A percentile compares a stretch with the other conserved stretches of the same genome.
Conservation (phyloP, 108 stramenopile species). For the Skeletonema marinoi region DNA sequence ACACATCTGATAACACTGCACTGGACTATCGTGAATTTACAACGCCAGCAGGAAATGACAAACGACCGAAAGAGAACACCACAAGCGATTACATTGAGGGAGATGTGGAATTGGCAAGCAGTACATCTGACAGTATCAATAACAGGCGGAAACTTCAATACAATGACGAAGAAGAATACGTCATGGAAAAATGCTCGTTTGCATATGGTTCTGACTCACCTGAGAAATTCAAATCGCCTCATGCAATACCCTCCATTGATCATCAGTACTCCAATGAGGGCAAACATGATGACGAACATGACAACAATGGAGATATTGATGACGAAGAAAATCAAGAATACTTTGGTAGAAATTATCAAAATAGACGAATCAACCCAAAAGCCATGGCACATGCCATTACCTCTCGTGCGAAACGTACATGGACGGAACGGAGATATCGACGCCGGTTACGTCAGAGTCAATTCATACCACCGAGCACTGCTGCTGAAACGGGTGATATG, state of each 20-base stretch:
- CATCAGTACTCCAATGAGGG: not conserved
- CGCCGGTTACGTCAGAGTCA: slow-evolving; percentile 24
- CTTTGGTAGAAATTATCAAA: not conserved
- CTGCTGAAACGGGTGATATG: not conserved
- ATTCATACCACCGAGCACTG: not conserved
- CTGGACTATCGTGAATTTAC: not conserved
- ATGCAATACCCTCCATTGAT: not conserved
- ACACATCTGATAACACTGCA: not conserved
- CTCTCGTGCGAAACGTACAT: slow-evolving; percentile 20
- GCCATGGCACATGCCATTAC: slow-evolving; percentile 15
- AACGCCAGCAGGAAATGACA: not conserved
- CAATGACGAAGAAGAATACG: slow-evolving; percentile 7
- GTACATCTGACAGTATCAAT: not conserved
- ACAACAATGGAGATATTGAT: not conserved
- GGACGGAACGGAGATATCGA: slow-evolving; percentile 33
- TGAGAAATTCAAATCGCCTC: not conserved
- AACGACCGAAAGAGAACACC: not conserved
- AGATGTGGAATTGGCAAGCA: not conserved
- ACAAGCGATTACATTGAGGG: not conserved
- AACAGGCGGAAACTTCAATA: not conserved
- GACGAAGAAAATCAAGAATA: slow-evolving; percentile 12
- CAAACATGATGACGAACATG: not conserved
- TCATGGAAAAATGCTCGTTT: slow-evolving; percentile 32
- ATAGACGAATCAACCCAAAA: slow-evolving; percentile 5
- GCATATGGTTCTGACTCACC: slow-evolving; percentile 15